Base-by-base conservation (phyloP, 2,329 filamentous ascomycete species). In the Coniochaeta sp. region DNA sequence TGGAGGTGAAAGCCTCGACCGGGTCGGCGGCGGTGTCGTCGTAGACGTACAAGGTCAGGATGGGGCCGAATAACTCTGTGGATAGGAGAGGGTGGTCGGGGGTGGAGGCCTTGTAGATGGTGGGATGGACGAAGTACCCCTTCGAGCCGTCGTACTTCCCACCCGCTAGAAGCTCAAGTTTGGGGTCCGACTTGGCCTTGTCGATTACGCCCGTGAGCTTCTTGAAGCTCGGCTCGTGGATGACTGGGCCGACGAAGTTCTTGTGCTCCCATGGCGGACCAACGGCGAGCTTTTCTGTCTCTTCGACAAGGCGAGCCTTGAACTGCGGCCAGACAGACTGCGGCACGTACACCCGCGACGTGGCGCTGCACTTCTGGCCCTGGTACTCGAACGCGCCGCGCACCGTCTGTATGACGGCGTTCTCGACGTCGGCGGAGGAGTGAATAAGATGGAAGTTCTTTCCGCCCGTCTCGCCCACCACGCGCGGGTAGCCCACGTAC, bases 401-500 rank as follows among this genome's bases (percentile, higher is more conserved):
- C 47, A 77, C 68, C 2, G 74, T 76, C 55, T 75, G 69, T 35
- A 70, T 60, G 9, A 66, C 74, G 1, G 73, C 73, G 54, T 71
- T 75, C n/a, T 63, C 60, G 35, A 77, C 57, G 53, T 77, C 72
- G 12, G 73, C 74, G 2, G 73, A 71, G 0, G 63, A 56, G 60
- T 78, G 75, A 31, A 79, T 55, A 16, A 79, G 60, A 33, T 75
- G 73, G 66, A 77, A 78, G 62, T 78, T 78, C 70, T 78, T 78
- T 49, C 75, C 75, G 49, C 72, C 70, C 0, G 75, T 78, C 65
- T 78, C 75, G 51, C 74, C 75, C 2, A 78, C 71, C 27, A 78
- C 64, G 1, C 73, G 65, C 1, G 75, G 75, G 60, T 96, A 97
- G 61, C 86, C 84, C 56, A 78, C 77, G 73, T 95, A 97, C 54